Conservation (phyloP, 73 alveolate species). For the Tetrahymena malaccensis region DNA sequence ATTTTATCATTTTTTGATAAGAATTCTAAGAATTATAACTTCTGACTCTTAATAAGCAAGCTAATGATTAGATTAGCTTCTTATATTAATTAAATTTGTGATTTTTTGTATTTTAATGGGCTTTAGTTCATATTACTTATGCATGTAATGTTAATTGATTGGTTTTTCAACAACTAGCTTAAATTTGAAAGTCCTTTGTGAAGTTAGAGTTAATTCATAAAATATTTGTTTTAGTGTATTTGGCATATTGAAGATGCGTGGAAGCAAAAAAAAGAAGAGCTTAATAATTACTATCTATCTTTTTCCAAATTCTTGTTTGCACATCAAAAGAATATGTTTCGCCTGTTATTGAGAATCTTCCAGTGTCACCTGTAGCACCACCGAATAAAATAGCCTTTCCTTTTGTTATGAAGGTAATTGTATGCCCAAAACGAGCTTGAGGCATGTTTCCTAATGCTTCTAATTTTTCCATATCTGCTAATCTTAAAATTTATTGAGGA, state of each 20-base stretch:
- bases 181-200: neutral
- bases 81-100: neutral
- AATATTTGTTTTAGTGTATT: neutral
- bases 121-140: too few relatives aligned
- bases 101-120: neutral
- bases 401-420: slow-evolving; percentile 82
- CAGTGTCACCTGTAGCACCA: slow-evolving; percentile 92
- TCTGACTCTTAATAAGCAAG: neutral
- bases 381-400: slow-evolving; percentile 89
- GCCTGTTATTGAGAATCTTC: slow-evolving; percentile 88
- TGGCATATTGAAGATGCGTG: neutral
- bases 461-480: slow-evolving; percentile 13
- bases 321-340: slow-evolving; percentile 83
- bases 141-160: neutral
- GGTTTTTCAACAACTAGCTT: neutral
- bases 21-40: neutral
- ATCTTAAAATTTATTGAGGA: neutral
- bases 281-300: slow-evolving; percentile 66
- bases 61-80: neutral
- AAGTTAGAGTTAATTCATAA: neutral
- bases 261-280: neutral
- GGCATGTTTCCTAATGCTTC: slow-evolving; percentile 62
- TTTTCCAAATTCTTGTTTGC: slow-evolving; percentile 71
- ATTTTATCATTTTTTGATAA: too few relatives aligned
- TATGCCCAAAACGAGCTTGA: slow-evolving; percentile 89